phyloP scores from a whole-genome alignment of 306 rosid genomes.

The apple (Malus domestica) region DNA sequence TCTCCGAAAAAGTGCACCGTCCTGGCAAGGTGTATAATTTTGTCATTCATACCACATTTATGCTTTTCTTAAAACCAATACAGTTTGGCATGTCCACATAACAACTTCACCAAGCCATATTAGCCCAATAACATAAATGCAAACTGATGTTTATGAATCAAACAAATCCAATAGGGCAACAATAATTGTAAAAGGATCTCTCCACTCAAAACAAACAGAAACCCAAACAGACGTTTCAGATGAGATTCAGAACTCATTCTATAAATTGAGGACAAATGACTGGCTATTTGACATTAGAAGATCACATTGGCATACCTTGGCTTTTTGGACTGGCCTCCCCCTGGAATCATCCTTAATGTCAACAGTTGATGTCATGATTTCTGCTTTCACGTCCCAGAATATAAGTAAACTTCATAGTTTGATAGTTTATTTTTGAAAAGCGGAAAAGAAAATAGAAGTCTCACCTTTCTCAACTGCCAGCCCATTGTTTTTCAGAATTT shows the following conservation, averaged over 20 bases:
- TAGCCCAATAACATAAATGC: background rate
- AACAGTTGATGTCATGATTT: conserved; percentile 43
- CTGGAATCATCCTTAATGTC: conserved; percentile 45
- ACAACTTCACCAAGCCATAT: background rate
- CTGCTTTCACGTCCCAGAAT: conserved; percentile 7
- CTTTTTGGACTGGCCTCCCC: conserved; percentile 33
- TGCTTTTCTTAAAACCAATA: background rate
- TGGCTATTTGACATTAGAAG: background rate
- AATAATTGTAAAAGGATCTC: background rate
- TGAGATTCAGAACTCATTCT: background rate
- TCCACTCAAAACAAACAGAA: background rate
- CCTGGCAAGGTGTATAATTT: background rate
- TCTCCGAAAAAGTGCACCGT: background rate
- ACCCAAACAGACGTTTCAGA: background rate
- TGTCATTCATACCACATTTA: background rate
- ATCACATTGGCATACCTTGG: background rate
- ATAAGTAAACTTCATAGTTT: background rate
- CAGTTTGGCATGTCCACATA: background rate
- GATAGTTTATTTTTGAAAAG: background rate
- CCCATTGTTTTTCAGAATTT: conserved; percentile 44
- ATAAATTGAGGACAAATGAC: no score
- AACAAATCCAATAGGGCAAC: background rate
- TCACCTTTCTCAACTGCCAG: conserved; percentile 42
- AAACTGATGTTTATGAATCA: background rate
- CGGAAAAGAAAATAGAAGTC: background rate